phyloP scores from a whole-genome alignment of 345 rosid genomes.

The Ailanthus altissimus region DNA sequence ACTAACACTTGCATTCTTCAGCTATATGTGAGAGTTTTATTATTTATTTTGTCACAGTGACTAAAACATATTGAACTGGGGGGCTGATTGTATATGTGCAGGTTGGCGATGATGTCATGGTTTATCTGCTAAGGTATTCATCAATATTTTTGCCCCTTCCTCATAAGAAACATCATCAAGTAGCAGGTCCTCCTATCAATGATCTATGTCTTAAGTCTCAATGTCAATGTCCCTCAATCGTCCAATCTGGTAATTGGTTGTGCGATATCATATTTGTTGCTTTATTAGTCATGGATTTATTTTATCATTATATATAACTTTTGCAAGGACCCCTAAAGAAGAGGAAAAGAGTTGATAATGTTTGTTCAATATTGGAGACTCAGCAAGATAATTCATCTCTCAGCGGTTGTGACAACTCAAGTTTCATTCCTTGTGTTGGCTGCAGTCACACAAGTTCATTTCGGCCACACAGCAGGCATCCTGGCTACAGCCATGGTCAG shows the following conservation, averaged over 20 bases:
- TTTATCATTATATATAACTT: background rate
- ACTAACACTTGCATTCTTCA: constrained; percentile 1
- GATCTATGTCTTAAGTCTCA: constrained; percentile 24
- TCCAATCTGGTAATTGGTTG: constrained; percentile 26
- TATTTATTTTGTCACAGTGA: background rate
- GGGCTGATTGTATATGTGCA: constrained; percentile 31
- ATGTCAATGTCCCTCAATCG: constrained; percentile 20
- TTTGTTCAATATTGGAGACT: constrained; percentile 20
- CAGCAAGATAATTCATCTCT: constrained; percentile 24
- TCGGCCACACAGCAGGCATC: background rate
- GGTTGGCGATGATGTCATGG: constrained; percentile 73
- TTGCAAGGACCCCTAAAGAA: constrained; percentile 41
- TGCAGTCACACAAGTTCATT: background rate
- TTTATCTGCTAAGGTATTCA: constrained; percentile 56
- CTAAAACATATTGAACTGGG: background rate
- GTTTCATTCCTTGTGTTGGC: constrained; percentile 17
- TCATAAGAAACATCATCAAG: constrained; percentile 60
- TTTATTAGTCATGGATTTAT: background rate
- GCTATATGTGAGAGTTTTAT: background rate
- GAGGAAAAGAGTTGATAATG: constrained; percentile 27
- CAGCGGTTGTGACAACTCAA: background rate
- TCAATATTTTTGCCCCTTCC: constrained; percentile 61
- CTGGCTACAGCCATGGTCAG: background rate
- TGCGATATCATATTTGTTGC: background rate
- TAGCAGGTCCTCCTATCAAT: constrained; percentile 55